Conservation (phyloP, 2,329 filamentous ascomycete species). For the Massarina eburnea region DNA sequence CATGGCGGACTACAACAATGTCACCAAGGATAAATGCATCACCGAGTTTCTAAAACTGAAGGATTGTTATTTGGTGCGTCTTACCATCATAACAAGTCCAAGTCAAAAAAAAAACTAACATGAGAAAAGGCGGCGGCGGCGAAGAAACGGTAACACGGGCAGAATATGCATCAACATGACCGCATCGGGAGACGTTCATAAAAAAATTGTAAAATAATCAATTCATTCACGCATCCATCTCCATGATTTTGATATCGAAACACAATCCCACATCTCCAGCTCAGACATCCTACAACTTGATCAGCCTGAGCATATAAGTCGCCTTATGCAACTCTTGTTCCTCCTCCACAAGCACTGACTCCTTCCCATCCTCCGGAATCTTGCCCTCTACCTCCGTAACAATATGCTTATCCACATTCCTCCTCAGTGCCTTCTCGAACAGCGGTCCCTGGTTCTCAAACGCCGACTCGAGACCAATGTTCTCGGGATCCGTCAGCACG, state of each 20-base stretch:
- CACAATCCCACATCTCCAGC: neutral
- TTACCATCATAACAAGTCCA: neutral
- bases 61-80: slow-evolving; percentile 78
- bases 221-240: neutral
- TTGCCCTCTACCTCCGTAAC: slow-evolving; percentile 62
- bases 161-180: neutral
- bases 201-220: neutral
- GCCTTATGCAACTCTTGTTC: slow-evolving; percentile 85
- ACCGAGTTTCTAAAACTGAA: slow-evolving; percentile 84
- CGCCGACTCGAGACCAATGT: slow-evolving; percentile 69
- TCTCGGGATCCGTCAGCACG: slow-evolving; percentile 76
- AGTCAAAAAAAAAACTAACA: slow-evolving; percentile 8
- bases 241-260: slow-evolving; percentile 2
- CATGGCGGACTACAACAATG: slow-evolving; percentile 82
- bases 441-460: slow-evolving; percentile 68
- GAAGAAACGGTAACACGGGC: slow-evolving; percentile 28
- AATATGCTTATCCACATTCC: slow-evolving; percentile 72
- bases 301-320: slow-evolving; percentile 73
- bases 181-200: neutral
- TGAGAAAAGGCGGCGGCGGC: slow-evolving; percentile 24
- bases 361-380: slow-evolving; percentile 52
- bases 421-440: slow-evolving; percentile 76
- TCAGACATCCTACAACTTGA: slow-evolving; percentile 62
- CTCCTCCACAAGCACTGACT: slow-evolving; percentile 73
- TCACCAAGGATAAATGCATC: slow-evolving; percentile 87